phyloP scores from a whole-genome alignment of 1,139 yeast genomes.

The Geotrichum histeridarum region DNA sequence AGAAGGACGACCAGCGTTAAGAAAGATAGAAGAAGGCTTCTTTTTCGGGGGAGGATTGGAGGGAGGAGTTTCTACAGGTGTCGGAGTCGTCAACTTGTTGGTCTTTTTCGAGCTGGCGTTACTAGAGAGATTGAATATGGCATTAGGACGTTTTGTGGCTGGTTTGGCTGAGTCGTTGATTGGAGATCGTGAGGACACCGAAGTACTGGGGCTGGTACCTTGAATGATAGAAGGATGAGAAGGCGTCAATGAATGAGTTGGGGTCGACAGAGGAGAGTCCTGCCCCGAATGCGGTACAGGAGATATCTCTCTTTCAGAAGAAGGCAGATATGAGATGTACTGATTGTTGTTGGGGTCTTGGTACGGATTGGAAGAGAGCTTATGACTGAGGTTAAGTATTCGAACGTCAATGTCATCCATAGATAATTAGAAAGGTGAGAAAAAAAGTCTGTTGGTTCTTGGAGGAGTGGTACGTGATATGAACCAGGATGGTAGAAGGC shows the following conservation, averaged over 20 bases:
- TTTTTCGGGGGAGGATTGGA: neutral
- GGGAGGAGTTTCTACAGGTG: neutral
- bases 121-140: constrained; percentile 8
- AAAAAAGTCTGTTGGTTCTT: neutral
- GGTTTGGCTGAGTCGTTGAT: neutral
- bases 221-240: neutral
- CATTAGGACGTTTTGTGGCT: constrained; percentile 8
- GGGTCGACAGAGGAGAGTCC: constrained; percentile 13
- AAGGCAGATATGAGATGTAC: constrained; percentile 19
- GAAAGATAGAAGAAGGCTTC: constrained; percentile 1
- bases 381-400: constrained; percentile 17
- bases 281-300: constrained; percentile 15
- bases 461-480: neutral
- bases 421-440: neutral
- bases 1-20: neutral
- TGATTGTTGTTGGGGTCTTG: constrained; percentile 19
- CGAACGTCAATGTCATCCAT: constrained; percentile 21
- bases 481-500: too few species aligned
- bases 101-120: neutral
- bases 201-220: constrained; percentile 2
- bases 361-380: constrained; percentile 17
- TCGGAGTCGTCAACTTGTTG: neutral
- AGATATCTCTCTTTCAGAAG: constrained; percentile 15
- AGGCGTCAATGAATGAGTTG: constrained; percentile 2
- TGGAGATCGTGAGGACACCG: constrained; percentile 4